phyloP scores from a whole-genome alignment of 192 early-diverging fungal species.

The Coemansia sp. region DNA sequence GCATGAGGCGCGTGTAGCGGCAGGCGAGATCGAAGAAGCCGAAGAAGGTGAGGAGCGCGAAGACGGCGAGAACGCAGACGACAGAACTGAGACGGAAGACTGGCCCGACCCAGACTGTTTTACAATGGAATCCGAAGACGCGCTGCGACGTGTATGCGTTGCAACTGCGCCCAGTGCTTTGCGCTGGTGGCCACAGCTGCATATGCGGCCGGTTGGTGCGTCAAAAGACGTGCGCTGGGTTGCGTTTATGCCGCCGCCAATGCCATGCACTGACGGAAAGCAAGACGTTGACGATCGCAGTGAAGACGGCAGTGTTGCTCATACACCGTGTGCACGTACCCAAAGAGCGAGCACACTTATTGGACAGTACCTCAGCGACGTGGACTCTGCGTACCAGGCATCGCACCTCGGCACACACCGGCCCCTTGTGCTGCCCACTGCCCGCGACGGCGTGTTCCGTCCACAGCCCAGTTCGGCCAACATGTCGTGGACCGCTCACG shows the following conservation, averaged over 20 bases:
- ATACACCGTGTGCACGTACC: conserved; percentile 12
- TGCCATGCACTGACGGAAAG: background rate
- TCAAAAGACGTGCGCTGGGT: conserved; percentile 50
- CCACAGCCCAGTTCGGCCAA: background rate
- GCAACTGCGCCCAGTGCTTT: conserved; percentile 26
- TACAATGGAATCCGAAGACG: conserved; percentile 43
- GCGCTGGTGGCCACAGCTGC: conserved; percentile 54
- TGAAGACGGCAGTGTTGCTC: background rate
- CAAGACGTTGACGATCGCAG: background rate
- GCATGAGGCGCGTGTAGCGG: conserved; percentile 30
- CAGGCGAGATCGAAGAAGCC: conserved; percentile 50
- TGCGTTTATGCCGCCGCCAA: conserved; percentile 22
- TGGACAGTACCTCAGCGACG: conserved; percentile 27
- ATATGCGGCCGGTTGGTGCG: conserved; percentile 50
- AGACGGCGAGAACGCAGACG: conserved; percentile 25
- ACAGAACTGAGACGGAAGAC: conserved; percentile 20
- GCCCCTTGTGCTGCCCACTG: conserved; percentile 13
- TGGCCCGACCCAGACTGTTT: conserved; percentile 46
- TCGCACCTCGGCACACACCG: conserved; percentile 44
- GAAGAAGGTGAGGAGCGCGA: conserved; percentile 53
- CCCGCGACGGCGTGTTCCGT: conserved; percentile 20
- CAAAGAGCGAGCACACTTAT: background rate
- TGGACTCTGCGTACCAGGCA: conserved; percentile 49
- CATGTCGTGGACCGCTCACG: conserved; percentile 30
- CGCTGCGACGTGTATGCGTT: conserved; percentile 46